A percentile compares a stretch with the other conserved stretches of the same genome.
phyloP scores from a whole-genome alignment of 306 rosid species.

The Hippophae rhamnoides region DNA sequence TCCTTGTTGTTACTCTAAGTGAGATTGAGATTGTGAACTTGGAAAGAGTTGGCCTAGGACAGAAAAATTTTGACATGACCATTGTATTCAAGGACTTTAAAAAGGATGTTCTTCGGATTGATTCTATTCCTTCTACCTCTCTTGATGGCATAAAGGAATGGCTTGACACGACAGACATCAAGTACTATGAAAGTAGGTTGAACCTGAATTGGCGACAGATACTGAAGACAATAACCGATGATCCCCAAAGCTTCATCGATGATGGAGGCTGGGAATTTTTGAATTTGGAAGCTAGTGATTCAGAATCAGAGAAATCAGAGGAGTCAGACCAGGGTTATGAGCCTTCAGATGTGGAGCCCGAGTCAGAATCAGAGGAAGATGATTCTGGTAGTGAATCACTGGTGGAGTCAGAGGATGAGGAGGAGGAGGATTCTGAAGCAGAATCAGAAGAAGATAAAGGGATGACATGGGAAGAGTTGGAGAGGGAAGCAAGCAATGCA shows the following conservation, averaged over 20 bases:
- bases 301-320: constrained; percentile 29
- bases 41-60: constrained; percentile 34
- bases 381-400: constrained; percentile 25
- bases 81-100: constrained; percentile 31
- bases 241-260: constrained; percentile 32
- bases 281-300: constrained; percentile 32
- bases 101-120: constrained; percentile 28
- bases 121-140: constrained; percentile 32
- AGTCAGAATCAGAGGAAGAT: constrained; percentile 29
- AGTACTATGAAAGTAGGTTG: constrained; percentile 31
- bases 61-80: constrained; percentile 30
- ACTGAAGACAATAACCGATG: constrained; percentile 28
- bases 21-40: constrained; percentile 33
- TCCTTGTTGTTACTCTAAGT: constrained; percentile 28
- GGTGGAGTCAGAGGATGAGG: constrained; percentile 32
- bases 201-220: constrained; percentile 34
- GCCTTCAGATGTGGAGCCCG: constrained; percentile 33
- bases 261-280: constrained; percentile 34
- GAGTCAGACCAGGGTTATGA: constrained; percentile 33
- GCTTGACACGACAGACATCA: constrained; percentile 32
- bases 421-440: constrained; percentile 20
- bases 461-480: constrained; percentile 32
- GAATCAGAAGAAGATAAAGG: constrained; percentile 30
- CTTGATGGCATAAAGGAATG: constrained; percentile 33
- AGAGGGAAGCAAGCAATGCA: constrained; percentile 34